A percentile compares a stretch with the other conserved stretches of the same genome.
Evolutionary conservation across 306 rosid genomes (phyloP).

Genomic region (Spatholobus suberectus): DNA sequence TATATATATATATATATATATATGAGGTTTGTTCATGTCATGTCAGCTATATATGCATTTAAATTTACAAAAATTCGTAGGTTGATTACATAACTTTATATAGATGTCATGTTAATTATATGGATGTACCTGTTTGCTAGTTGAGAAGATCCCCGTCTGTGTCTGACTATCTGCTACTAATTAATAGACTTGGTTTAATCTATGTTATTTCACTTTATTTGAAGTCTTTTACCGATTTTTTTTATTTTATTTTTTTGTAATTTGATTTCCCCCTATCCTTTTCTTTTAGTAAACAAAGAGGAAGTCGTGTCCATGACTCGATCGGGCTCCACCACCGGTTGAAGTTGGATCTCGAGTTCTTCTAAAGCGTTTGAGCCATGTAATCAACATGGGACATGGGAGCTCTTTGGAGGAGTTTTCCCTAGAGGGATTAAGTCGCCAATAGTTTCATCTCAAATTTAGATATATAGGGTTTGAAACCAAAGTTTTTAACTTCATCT

Average conservation of each 20-base stretch:
- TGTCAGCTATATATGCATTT: constrained; percentile 2
- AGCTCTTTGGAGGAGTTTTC: no score
- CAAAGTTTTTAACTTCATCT: no score
- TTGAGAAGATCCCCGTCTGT: background rate
- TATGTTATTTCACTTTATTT: background rate
- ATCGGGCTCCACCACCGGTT: no score
- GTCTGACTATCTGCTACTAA: background rate
- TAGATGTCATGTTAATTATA: background rate
- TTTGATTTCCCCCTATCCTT: background rate
- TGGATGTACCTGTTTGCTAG: constrained; percentile 9
- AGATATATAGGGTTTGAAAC: no score
- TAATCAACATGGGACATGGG: no score
- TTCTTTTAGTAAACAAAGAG: no score
- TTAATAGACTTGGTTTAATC: background rate
- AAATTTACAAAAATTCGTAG: background rate
- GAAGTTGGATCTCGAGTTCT: no score
- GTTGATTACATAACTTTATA: constrained; percentile 18
- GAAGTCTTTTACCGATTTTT: background rate
- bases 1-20: no score
- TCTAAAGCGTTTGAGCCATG: no score
- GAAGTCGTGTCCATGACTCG: no score
- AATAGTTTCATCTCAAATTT: no score
- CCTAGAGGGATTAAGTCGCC: no score
- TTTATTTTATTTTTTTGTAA: background rate
- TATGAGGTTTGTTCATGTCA: constrained; percentile 10